Percentiles rank a stretch among this genome's conserved stretches.
phyloP scores from a whole-genome alignment of 2,329 filamentous ascomycete genomes.

The Botryotinia convoluta region DNA sequence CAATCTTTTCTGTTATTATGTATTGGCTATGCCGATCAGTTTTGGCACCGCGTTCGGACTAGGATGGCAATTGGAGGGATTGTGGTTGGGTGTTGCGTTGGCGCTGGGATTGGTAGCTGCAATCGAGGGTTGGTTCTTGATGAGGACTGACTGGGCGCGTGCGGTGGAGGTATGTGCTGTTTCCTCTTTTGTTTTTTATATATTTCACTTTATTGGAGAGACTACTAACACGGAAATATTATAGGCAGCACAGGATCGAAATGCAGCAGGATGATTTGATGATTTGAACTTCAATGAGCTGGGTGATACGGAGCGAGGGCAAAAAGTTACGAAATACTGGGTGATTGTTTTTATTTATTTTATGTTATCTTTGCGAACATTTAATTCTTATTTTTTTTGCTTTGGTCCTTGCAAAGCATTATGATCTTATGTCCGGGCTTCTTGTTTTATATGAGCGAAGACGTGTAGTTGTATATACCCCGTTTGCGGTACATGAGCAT shows the following conservation, averaged over 20 bases:
- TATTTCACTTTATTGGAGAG: neutral
- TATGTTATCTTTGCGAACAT: neutral
- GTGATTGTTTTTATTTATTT: neutral
- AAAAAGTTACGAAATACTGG: neutral
- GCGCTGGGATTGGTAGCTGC: constrained; percentile 51
- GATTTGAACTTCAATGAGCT: too few relatives aligned
- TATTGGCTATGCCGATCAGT: constrained; percentile 78
- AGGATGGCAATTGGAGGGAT: constrained; percentile 71
- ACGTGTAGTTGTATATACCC: neutral
- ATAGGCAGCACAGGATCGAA: constrained; percentile 54
- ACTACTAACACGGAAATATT: neutral
- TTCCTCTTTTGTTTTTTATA: neutral
- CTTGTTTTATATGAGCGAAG: neutral
- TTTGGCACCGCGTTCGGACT: constrained; percentile 76
- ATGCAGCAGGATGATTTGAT: constrained; percentile 41
- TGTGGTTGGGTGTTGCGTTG: constrained; percentile 78
- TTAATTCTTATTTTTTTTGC: neutral
- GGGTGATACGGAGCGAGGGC: neutral
- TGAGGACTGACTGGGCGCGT: constrained; percentile 52
- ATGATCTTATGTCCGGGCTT: neutral
- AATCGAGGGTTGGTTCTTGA: constrained; percentile 57
- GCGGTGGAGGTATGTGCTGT: constrained; percentile 47
- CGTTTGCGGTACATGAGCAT: neutral
- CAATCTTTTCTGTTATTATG: constrained; percentile 83
- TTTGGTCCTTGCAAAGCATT: neutral